Percentiles rank a stretch among this genome's conserved stretches.
These are phyloP conservation scores for Phellinidium pouzarii DNA, from an alignment of 1,284 basidiomycete species.

Conservation along the genomic window DNA sequence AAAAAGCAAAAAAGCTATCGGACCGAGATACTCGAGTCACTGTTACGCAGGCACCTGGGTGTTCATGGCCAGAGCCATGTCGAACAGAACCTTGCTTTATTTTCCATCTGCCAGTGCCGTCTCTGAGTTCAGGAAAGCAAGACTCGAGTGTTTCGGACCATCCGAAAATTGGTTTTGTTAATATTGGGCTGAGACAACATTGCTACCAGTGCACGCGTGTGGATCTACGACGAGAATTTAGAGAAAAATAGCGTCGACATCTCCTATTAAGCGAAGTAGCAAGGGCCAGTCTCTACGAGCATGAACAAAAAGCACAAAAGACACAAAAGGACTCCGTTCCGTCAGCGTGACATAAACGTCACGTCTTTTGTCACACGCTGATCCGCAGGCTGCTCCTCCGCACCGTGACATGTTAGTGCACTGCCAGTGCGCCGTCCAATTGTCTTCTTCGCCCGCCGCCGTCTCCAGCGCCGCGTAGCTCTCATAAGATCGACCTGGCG, in stretches of 20 bases:
- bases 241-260: no score
- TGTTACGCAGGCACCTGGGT: background rate
- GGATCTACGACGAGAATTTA: no score
- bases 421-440: background rate
- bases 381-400: background rate
- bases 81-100: background rate
- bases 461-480: background rate
- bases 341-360: no score
- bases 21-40: background rate
- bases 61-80: background rate
- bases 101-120: background rate
- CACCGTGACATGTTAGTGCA: background rate
- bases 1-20: constrained; percentile 1
- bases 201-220: constrained; percentile 5
- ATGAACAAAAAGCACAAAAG: background rate
- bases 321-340: background rate
- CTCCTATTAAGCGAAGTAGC: no score
- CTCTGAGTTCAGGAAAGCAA: background rate
- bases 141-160: background rate
- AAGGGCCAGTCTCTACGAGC: no score
- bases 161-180: background rate
- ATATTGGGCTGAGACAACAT: background rate
- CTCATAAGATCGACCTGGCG: background rate
- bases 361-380: no score
- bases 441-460: background rate